Conservation (phyloP, 140 eudicot genomes). For the Ambrosia hybrid region DNA sequence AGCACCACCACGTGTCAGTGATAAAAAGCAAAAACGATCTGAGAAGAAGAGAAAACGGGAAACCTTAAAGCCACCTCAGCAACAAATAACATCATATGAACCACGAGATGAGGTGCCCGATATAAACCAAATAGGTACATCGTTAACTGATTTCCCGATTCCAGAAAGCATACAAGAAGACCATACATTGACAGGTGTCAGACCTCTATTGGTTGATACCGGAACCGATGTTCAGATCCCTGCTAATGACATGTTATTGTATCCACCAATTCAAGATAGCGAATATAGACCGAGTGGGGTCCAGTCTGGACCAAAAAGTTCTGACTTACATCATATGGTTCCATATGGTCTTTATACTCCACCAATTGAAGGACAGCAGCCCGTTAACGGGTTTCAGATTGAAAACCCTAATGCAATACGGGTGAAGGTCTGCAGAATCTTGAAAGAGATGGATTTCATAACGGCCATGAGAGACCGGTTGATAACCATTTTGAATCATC, state of each 20-base stretch:
- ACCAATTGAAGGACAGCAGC: conserved; percentile 32
- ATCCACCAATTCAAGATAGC: conserved; percentile 35
- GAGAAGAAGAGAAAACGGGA: conserved; percentile 27
- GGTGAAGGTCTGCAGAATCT: conserved; percentile 25
- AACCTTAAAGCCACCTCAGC: conserved; percentile 31
- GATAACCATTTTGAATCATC: conserved; percentile 60
- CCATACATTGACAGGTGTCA: conserved; percentile 24
- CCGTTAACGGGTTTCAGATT: conserved; percentile 38
- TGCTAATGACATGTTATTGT: conserved; percentile 22
- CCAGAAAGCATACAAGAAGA: conserved; percentile 34
- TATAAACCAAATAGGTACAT: conserved; percentile 32
- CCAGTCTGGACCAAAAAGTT: conserved; percentile 4
- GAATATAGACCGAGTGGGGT: conserved; percentile 30
- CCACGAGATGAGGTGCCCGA: conserved; percentile 35
- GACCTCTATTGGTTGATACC: conserved; percentile 29
- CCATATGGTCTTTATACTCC: conserved; percentile 32
- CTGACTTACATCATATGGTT: conserved; percentile 18
- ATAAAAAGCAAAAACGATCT: conserved; percentile 20
- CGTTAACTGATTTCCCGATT: conserved; percentile 23
- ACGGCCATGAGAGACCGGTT: conserved; percentile 38
- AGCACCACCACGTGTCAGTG: conserved; percentile 10
- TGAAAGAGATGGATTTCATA: conserved; percentile 41
- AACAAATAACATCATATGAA: conserved; percentile 11
- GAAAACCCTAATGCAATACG: conserved; percentile 28
- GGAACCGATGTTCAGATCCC: conserved; percentile 25